These are phyloP conservation scores for Aspergillus bertholletiae DNA, from an alignment of 495 filamentous ascomycete genomes.

Conservation along the genomic window DNA sequence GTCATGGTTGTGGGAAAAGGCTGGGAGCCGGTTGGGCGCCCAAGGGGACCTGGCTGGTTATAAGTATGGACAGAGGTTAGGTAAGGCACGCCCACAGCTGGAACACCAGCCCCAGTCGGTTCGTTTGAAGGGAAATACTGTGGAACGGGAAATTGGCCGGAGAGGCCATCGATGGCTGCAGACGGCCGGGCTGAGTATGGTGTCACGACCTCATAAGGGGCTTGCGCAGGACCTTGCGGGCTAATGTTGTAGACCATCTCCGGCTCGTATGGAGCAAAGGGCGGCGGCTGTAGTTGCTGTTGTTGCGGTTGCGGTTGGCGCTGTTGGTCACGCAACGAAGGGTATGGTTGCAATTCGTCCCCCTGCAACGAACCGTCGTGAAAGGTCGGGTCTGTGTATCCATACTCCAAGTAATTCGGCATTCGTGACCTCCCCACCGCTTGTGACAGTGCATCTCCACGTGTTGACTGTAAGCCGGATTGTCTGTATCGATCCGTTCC, in stretches of 20 bases:
- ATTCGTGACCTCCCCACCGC: conserved; percentile 28
- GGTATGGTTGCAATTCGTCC: conserved; percentile 42
- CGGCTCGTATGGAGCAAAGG: conserved; percentile 56
- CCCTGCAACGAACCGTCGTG: conserved; percentile 38
- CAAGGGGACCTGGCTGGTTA: conserved; percentile 50
- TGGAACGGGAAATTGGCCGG: conserved; percentile 63
- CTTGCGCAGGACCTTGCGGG: conserved; percentile 61
- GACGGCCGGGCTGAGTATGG: conserved; percentile 75
- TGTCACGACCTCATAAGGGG: conserved; percentile 73
- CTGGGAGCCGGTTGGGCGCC: conserved; percentile 46
- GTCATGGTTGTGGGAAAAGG: conserved; percentile 53
- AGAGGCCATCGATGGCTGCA: conserved; percentile 76
- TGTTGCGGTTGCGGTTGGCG: conserved; percentile 18
- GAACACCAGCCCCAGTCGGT: conserved; percentile 58
- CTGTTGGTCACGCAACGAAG: conserved; percentile 35
- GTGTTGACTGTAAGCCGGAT: conserved; percentile 28
- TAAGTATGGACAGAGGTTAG: conserved; percentile 51
- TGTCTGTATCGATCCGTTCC: conserved; percentile 35
- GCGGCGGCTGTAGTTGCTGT: conserved; percentile 18
- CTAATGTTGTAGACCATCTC: conserved; percentile 78
- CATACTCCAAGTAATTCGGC: conserved; percentile 39
- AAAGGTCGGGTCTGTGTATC: conserved; percentile 41
- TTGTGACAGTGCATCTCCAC: conserved; percentile 38
- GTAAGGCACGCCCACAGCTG: conserved; percentile 50
- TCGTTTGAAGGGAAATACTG: conserved; percentile 76